Evolutionary conservation across 2,329 filamentous ascomycete species (phyloP).

Genomic region (Sordariomycetes sp.): DNA sequence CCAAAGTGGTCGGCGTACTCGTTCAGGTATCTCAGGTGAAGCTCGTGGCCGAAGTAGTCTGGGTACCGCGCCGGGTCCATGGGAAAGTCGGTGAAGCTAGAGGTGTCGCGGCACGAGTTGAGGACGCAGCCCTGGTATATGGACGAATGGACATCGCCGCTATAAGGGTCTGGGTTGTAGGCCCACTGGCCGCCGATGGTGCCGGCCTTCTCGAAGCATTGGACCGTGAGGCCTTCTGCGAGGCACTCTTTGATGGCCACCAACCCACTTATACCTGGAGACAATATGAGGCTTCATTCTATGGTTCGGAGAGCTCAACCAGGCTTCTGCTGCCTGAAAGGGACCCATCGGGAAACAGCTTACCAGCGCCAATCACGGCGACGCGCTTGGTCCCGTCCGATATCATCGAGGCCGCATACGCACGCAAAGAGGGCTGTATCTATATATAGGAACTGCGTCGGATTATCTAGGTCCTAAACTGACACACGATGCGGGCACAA

Average conservation of each 20-base stretch:
- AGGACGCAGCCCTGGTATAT: constrained; percentile 21
- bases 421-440: neutral
- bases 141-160: constrained; percentile 14
- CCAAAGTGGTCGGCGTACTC: constrained; percentile 22
- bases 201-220: constrained; percentile 18
- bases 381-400: constrained; percentile 7
- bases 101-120: constrained; percentile 22
- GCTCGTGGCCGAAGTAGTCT: constrained; percentile 20
- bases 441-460: neutral
- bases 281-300: neutral
- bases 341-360: neutral
- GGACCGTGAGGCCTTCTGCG: constrained; percentile 18
- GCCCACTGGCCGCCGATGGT: constrained; percentile 24
- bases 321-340: neutral
- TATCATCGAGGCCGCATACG: neutral
- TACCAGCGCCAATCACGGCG: constrained; percentile 13
- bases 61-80: constrained; percentile 21
- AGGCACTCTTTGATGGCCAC: constrained; percentile 22
- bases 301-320: neutral
- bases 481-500: neutral
- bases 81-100: constrained; percentile 24
- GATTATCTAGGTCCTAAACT: neutral
- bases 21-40: constrained; percentile 19
- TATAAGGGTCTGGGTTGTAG: constrained; percentile 14
- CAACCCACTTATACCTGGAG: constrained; percentile 19